Percentiles rank a stretch among this genome's conserved stretches.
phyloP scores from a whole-genome alignment of 495 filamentous ascomycete species.

The Neohortaea acidophila region DNA sequence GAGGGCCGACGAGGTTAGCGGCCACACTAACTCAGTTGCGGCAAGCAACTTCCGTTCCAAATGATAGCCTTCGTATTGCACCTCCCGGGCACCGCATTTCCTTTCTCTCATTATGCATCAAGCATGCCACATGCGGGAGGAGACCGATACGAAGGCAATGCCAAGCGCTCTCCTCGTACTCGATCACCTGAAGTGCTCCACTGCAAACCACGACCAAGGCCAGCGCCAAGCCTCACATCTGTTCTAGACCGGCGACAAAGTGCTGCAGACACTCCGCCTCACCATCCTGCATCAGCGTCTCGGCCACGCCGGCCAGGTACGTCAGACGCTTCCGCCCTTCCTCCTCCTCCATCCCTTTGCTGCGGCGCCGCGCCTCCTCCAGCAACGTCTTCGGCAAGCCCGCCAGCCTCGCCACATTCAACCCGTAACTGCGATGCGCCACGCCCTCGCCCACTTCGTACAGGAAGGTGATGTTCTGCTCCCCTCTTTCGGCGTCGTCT shows the following conservation, averaged over 20 bases:
- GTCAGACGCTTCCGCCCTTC: slow-evolving; percentile 43
- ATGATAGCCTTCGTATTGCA: too few species aligned
- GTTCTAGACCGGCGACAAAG: slow-evolving; percentile 22
- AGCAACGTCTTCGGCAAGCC: slow-evolving; percentile 61
- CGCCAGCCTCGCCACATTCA: slow-evolving; percentile 84
- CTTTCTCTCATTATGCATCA: too few species aligned
- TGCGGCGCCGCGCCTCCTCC: slow-evolving; percentile 64
- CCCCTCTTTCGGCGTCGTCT: slow-evolving; percentile 21
- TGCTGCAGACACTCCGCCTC: slow-evolving; percentile 17
- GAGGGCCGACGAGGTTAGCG: too few species aligned
- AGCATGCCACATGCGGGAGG: too few species aligned
- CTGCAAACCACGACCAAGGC: background rate
- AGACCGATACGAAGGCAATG: too few species aligned
- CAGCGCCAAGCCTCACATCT: slow-evolving; percentile 1
- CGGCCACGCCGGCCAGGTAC: slow-evolving; percentile 23
- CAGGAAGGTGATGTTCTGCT: slow-evolving; percentile 32
- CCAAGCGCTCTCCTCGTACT: too few species aligned
- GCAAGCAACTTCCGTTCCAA: too few species aligned
- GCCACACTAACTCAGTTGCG: too few species aligned
- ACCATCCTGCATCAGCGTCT: slow-evolving; percentile 12
- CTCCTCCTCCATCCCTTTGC: slow-evolving; percentile 60
- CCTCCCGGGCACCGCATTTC: too few species aligned
- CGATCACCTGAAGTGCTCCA: too few species aligned
- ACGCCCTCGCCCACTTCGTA: slow-evolving; percentile 66
- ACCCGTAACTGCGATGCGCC: slow-evolving; percentile 80